Evolutionary conservation across 306 rosid genomes (phyloP).

Genomic region (Prunus padus): DNA sequence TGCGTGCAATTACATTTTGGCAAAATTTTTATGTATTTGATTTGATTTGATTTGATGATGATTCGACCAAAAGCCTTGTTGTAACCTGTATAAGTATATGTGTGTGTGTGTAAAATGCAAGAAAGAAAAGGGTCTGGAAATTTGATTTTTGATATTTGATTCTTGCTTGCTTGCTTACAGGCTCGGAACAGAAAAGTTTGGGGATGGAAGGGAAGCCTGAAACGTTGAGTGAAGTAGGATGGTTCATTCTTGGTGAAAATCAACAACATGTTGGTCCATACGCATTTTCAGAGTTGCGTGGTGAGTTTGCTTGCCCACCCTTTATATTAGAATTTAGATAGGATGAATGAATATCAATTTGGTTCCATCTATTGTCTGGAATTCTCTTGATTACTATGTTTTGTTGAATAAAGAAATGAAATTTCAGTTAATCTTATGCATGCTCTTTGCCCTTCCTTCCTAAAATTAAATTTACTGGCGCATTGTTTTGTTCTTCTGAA

Average conservation of each 20-base stretch:
- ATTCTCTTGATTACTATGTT: neutral
- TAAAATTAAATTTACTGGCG: conserved; percentile 29
- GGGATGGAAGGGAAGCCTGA: conserved; percentile 25
- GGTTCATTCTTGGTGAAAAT: conserved; percentile 81
- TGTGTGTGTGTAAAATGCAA: neutral
- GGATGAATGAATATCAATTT: neutral
- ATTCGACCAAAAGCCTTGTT: neutral
- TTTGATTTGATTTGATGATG: neutral
- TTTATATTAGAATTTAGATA: neutral
- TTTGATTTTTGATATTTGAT: neutral
- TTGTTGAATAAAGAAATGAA: conserved; percentile 16
- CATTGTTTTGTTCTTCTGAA: conserved; percentile 35
- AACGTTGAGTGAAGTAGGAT: conserved; percentile 51
- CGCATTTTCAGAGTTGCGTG: conserved; percentile 68
- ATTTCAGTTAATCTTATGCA: conserved; percentile 1
- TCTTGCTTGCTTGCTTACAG: conserved; percentile 25
- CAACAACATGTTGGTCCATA: conserved; percentile 88
- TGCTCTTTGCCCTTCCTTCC: neutral
- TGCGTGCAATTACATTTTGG: neutral
- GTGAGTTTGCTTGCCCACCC: conserved; percentile 43
- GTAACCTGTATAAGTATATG: neutral
- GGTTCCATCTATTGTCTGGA: neutral
- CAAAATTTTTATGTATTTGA: too few relatives aligned
- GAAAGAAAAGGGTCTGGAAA: neutral
- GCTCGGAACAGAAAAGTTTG: conserved; percentile 13